These are phyloP conservation scores for Bipolaris cookei DNA, from an alignment of 2,329 filamentous ascomycete species.

Conservation along the genomic window DNA sequence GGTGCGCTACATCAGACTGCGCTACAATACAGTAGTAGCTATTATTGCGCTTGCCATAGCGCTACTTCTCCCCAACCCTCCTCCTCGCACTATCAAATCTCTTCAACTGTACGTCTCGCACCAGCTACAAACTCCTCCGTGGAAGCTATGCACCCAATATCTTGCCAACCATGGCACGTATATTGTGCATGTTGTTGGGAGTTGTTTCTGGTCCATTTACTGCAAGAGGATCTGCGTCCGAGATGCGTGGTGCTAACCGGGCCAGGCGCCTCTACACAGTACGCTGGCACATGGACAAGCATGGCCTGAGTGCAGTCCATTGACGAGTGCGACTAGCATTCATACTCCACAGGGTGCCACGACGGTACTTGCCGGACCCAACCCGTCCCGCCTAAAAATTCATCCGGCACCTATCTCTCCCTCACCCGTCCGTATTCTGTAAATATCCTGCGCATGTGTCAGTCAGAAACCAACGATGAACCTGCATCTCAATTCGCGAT, in stretches of 20 bases:
- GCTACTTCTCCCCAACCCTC: constrained; percentile 7
- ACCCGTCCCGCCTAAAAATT: background rate
- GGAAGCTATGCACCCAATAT: background rate
- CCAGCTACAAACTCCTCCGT: background rate
- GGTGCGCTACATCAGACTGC: constrained; percentile 8
- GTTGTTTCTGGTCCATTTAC: constrained; percentile 7
- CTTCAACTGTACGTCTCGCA: constrained; percentile 1
- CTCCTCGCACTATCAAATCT: constrained; percentile 4
- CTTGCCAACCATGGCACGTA: background rate
- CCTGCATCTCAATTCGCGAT: background rate
- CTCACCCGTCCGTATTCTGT: background rate
- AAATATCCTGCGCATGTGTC: background rate
- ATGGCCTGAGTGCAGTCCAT: constrained; percentile 14
- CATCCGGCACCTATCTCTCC: background rate
- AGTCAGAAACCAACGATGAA: background rate
- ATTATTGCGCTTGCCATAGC: constrained; percentile 14
- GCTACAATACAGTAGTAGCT: background rate
- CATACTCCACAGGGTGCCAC: constrained; percentile 4
- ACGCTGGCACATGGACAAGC: constrained; percentile 3
- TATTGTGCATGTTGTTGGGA: constrained; percentile 14
- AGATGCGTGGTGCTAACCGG: constrained; percentile 8
- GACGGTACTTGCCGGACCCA: constrained; percentile 10
- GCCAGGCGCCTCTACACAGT: constrained; percentile 10
- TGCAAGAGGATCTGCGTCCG: constrained; percentile 14
- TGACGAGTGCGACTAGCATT: constrained; percentile 5